Evolutionary conservation across 345 rosid genomes (phyloP), one percentile per base, ranked within the genome.

Genomic region (Lumnitzera littorea): DNA sequence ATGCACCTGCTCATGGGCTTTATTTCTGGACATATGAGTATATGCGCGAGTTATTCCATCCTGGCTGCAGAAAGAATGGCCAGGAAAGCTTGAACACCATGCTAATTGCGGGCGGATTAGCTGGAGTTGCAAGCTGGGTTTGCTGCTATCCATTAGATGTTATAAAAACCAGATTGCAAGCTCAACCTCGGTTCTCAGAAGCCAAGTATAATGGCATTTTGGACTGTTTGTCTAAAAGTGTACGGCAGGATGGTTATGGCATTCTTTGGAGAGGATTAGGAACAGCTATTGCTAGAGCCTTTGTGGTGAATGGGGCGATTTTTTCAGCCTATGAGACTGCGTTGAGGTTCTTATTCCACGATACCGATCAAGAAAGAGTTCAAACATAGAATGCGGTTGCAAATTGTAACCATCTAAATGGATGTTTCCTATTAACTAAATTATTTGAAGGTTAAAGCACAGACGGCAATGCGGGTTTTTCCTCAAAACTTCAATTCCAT

Each of bases 221-320:
- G 0, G 95, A 94, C 76, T 94, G 99, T 68, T 78, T 91, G 29
- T 57, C 56, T n/a, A 86, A 76, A 68, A 94, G 95, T 55, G 75
- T 91, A 20, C 68, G 63, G 55, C 73, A 79, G 58, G 97, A 94
- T 24, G 96, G 99, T 14, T 79, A 80, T 56, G 5, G 70, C 0
- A 88, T 94, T 62, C 91, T 94, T 31, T 94, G 95, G 95, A 71
- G 95, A 61, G 99, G 99, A 23, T 62, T 94, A n/a, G 97, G 96
- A 43, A 88, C 99, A 62, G 97, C 97, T 43, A 91, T 94, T 46
- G 76, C 92, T 56, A 83, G 96, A 78, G 99, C 99, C 60, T 94
- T 94, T 72, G 83, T 91, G 25, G 99, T 94, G 65, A 91, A 94
- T 63, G 97, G 96, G 8, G 92, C 97, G 24, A 56, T 94, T 11